Base-by-base conservation (phyloP, 1,139 yeast genomes). In the Pichia sp. region DNA sequence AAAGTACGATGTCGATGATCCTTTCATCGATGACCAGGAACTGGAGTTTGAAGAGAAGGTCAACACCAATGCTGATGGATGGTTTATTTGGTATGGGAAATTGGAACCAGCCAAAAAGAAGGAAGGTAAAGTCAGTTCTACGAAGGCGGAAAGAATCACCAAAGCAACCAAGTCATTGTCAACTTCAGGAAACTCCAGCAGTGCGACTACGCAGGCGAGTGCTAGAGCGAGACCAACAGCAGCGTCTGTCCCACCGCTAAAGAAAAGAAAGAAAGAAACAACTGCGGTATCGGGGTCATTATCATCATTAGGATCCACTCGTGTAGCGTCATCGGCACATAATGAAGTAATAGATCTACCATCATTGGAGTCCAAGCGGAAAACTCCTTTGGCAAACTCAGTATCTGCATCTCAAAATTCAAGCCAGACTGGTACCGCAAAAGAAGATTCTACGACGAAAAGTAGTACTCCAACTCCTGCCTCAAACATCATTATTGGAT, bases 21-120 rank as follows among this genome's bases (percentile, higher is more conserved):
- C 98, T 2, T 93, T 93, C 53, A 91, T 93, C 43, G 99, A 93
- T 61, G 98, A 93, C 58, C 74, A 84, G 20, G 99, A 91, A 59
- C 66, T 87, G 51, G 74, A 77, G 44, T 84, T 93, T 84, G 97
- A 91, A 58, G 96, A 88, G 56, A 93, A 84, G 49, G 78, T 94
- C 9, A 91, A 93, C 3, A 77, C 93, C 1, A 87, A 96, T 0
- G 83, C 84, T 48, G 97, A 91, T 53, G 98, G 98, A 3, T 93
- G 91, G 58, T 93, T 91, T 52, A 96, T 93, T 1, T 93, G 80
- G 57, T 85, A 88, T 67, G 99, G 99, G 0, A 94, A 96, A 5
- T 65, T 93, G 43, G 78, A 83, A 22, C 91, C 82, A 40, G 93
- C 82, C 46, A 36, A 38, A 14, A 37, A 33, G 25, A 37, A 17